A percentile compares a stretch with the other conserved stretches of the same genome.
Conservation (phyloP, 2,329 filamentous ascomycete genomes). For the Cytospora leucostoma region DNA sequence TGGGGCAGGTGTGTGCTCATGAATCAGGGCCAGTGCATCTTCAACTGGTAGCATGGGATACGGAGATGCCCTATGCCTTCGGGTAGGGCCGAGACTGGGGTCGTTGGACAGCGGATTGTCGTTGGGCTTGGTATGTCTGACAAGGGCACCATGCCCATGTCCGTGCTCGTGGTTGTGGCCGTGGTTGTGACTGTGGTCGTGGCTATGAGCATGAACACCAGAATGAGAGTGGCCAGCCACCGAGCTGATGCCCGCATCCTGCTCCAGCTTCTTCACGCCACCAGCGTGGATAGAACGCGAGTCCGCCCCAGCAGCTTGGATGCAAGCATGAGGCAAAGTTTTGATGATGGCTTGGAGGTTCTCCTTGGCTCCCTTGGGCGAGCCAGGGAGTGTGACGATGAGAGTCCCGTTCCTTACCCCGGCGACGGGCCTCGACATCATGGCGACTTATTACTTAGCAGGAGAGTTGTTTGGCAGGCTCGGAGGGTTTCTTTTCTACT, state of each 20-base stretch:
- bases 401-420: conserved; percentile 80
- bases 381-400: conserved; percentile 88
- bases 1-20: conserved; percentile 69
- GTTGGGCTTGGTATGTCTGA: conserved; percentile 70
- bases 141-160: conserved; percentile 66
- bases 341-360: conserved; percentile 88
- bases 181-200: conserved; percentile 45
- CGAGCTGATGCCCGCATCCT: conserved; percentile 68
- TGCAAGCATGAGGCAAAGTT: conserved; percentile 91
- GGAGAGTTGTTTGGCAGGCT: neutral
- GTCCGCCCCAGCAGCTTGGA: conserved; percentile 80
- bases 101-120: conserved; percentile 62
- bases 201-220: conserved; percentile 34
- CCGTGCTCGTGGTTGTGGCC: conserved; percentile 56
- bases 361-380: conserved; percentile 91
- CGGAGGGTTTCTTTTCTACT: conserved; percentile 40
- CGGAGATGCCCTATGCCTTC: conserved; percentile 80
- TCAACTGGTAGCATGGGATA: conserved; percentile 90
- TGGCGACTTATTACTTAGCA: conserved; percentile 67
- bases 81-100: conserved; percentile 60
- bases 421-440: conserved; percentile 94
- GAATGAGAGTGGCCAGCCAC: conserved; percentile 33
- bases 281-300: conserved; percentile 79
- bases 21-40: conserved; percentile 74
- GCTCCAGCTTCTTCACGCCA: conserved; percentile 80